Base-by-base conservation (phyloP, 2,329 filamentous ascomycete species). In the Fusarium phyllophilum region DNA sequence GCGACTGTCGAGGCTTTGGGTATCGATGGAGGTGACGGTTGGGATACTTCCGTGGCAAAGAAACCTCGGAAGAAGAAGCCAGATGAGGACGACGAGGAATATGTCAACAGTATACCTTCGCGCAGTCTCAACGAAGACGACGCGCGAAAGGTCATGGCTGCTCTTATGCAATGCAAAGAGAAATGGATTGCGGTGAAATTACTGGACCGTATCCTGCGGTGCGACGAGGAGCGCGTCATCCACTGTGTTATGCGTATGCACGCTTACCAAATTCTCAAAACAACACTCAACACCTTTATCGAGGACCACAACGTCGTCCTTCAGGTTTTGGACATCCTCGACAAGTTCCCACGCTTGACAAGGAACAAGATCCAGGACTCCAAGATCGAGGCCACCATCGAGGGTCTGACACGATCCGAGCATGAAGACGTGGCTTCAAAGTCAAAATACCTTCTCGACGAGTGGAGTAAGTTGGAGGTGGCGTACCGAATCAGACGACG, bases 151-250 rank as follows among this genome's bases (percentile, higher is more conserved):
- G 94, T 98, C 82, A 97, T 98, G 94, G 95, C 96, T 31, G 93
- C 95, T 60, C 90, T 99, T 67, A 95, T 97, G 91, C 96, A 98
- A 82, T 97, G 94, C 87, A 97, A 97, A 83, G 96, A 99, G 87
- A 98, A 98, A 83, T 99, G 96, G 96, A 98, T 99, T 82, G 95
- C 94, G 6, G 95, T 98, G 83, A 98, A 98, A 84, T 86, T 99
- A 64, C 89, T 99, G 68, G 89, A 92, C 75, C 95, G 96, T 59
- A 95, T 99, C 71, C 94, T 97, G 82, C 89, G 90, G 45, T 95
- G 93, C 80, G 90, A 96, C 55, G 95, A 98, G 76, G 94, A 97
- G 79, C 91, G 91, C 72, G 94, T 98, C 63, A 91, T 94, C 69
- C 94, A 96, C 82, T 91, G 93, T 59, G 95, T 98, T 44, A 93